Conservation (phyloP, 2,329 filamentous ascomycete species). For the Fusarium oxysporum region DNA sequence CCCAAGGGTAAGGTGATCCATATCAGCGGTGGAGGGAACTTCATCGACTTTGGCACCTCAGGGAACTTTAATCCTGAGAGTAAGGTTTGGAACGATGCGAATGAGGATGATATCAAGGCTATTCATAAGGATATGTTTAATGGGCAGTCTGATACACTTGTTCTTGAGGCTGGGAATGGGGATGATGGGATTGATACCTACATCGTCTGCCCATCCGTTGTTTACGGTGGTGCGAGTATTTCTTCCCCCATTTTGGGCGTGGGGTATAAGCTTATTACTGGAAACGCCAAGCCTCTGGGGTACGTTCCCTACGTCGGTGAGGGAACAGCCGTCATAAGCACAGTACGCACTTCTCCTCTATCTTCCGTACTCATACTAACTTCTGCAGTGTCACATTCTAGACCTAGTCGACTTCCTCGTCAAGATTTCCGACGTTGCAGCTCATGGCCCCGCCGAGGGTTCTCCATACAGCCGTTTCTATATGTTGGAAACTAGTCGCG, state of each 20-base stretch:
- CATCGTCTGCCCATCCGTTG: conserved; percentile 2
- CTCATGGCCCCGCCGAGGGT: not conserved
- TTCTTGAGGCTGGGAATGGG: conserved; percentile 1
- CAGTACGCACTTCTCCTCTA: not conserved
- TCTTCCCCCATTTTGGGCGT: not conserved
- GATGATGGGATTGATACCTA: conserved; percentile 1
- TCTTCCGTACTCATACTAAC: not conserved
- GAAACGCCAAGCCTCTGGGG: conserved; percentile 1
- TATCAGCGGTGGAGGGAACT: conserved; percentile 8
- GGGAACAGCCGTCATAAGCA: conserved; percentile 2
- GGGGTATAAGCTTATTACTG: not conserved
- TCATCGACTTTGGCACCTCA: conserved; percentile 15
- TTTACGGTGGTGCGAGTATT: conserved; percentile 1
- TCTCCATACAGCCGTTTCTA: conserved; percentile 15
- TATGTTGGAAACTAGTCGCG: conserved; percentile 4
- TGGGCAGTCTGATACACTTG: not conserved
- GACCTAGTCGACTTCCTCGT: conserved; percentile 6
- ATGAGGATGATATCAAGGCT: conserved; percentile 12
- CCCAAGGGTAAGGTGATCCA: not conserved
- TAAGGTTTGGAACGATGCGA: conserved; percentile 16
- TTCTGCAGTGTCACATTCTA: not conserved
- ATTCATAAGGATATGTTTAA: conserved; percentile 21
- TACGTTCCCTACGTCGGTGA: conserved; percentile 10
- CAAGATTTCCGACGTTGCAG: not conserved
- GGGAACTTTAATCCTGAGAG: conserved; percentile 3